These are phyloP conservation scores for Fragilaria crotonensis DNA, from an alignment of 108 stramenopile species.

Conservation along the genomic window DNA sequence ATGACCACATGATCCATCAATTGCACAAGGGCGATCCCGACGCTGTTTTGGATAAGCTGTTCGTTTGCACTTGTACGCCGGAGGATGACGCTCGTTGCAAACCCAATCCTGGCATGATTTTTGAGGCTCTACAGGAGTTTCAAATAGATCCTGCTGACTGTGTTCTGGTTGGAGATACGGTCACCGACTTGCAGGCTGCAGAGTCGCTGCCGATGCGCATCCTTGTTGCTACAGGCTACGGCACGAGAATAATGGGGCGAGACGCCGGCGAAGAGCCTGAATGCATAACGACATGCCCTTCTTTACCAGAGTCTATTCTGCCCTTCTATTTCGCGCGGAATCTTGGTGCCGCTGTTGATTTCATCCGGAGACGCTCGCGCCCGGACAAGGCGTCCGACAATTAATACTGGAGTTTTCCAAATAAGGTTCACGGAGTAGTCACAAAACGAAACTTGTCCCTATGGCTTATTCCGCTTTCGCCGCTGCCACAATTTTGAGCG, in stretches of 20 bases:
- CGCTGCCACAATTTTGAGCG: constrained; percentile 56
- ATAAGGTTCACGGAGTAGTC: too few relatives aligned
- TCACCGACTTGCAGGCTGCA: constrained; percentile 35
- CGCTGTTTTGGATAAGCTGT: constrained; percentile 22
- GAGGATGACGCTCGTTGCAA: constrained; percentile 23
- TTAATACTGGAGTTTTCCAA: too few relatives aligned
- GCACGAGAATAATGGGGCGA: constrained; percentile 7
- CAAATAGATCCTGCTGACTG: neutral
- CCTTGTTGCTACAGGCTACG: constrained; percentile 26
- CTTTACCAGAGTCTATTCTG: neutral
- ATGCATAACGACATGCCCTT: neutral
- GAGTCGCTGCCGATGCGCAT: constrained; percentile 4
- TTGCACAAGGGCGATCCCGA: constrained; percentile 17
- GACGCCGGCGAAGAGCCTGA: neutral
- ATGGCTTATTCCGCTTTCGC: constrained; percentile 11
- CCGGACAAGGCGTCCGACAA: too few relatives aligned
- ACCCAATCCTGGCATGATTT: constrained; percentile 38
- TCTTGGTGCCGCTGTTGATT: neutral
- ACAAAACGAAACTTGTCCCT: too few relatives aligned
- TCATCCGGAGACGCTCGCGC: too few relatives aligned
- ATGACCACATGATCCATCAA: constrained; percentile 6
- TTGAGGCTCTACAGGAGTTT: constrained; percentile 20
- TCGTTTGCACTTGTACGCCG: constrained; percentile 15
- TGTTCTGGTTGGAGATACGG: constrained; percentile 25
- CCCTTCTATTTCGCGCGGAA: constrained; percentile 2